These are phyloP conservation scores for Pichia heedii DNA, from an alignment of 805 yeast species.

Conservation along the genomic window DNA sequence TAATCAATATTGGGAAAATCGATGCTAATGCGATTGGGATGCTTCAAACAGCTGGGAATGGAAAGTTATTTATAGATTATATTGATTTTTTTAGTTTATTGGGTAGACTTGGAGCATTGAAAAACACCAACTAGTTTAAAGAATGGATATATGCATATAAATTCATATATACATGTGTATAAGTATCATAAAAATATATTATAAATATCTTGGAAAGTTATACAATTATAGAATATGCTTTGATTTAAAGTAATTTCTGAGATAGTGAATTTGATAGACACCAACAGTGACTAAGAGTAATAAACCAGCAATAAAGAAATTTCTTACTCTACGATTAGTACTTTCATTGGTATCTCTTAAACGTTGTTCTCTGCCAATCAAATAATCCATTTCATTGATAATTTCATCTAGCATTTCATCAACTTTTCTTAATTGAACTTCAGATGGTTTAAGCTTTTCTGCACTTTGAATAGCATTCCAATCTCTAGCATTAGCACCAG, in stretches of 20 bases:
- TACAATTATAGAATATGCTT: slow-evolving; percentile 58
- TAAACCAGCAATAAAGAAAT: slow-evolving; percentile 68
- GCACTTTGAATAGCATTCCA: slow-evolving; percentile 93
- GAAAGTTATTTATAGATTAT: slow-evolving; percentile 30
- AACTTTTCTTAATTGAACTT: slow-evolving; percentile 78
- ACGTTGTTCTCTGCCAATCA: slow-evolving; percentile 81
- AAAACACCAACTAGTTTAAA: neutral
- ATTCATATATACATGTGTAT: neutral
- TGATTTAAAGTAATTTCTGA: slow-evolving; percentile 85
- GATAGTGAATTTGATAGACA: slow-evolving; percentile 84
- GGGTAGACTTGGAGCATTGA: slow-evolving; percentile 17
- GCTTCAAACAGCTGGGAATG: slow-evolving; percentile 35
- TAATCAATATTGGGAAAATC: slow-evolving; percentile 23
- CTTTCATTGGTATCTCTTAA: slow-evolving; percentile 96
- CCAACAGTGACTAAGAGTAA: slow-evolving; percentile 70
- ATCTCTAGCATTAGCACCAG: slow-evolving; percentile 95
- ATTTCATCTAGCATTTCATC: slow-evolving; percentile 84
- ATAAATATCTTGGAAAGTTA: neutral
- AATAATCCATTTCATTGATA: slow-evolving; percentile 67
- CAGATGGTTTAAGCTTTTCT: slow-evolving; percentile 88
- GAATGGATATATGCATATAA: neutral
- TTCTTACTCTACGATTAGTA: slow-evolving; percentile 86
- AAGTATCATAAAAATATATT: neutral
- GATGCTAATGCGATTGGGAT: slow-evolving; percentile 30
- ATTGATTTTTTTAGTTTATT: slow-evolving; percentile 39